A percentile compares a stretch with the other conserved stretches of the same genome.
phyloP scores from a whole-genome alignment of 768 basidiomycete genomes.

The Candolleomyces eurysporus region DNA sequence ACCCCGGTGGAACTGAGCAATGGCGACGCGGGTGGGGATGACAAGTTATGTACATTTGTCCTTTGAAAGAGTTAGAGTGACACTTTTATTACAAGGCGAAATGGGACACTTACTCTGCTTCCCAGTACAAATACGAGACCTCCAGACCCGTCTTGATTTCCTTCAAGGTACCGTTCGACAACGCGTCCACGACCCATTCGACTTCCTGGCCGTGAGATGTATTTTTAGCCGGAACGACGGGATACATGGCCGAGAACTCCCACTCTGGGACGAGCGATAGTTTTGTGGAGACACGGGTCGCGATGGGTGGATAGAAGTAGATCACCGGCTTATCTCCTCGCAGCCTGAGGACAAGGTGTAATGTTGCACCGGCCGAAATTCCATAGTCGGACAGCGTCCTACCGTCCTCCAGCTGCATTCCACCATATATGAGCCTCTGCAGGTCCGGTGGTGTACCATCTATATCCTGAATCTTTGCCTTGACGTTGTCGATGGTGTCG shows the following conservation, averaged over 20 bases:
- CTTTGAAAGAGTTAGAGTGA: neutral
- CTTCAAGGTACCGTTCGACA: constrained; percentile 26
- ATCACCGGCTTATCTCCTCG: constrained; percentile 31
- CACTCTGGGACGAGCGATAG: constrained; percentile 32
- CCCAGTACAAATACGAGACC: constrained; percentile 38
- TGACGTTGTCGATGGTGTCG: no score
- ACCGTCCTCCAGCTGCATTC: constrained; percentile 87
- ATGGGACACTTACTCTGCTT: constrained; percentile 25
- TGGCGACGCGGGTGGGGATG: constrained; percentile 6
- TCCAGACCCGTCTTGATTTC: constrained; percentile 25
- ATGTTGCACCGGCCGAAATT: neutral
- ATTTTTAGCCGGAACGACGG: constrained; percentile 24
- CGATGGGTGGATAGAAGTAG: constrained; percentile 31
- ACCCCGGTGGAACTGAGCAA: neutral
- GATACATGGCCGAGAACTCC: constrained; percentile 34
- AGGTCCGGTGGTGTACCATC: no score
- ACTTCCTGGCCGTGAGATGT: constrained; percentile 17
- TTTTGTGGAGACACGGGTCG: constrained; percentile 22
- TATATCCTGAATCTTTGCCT: no score
- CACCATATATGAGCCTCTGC: constrained; percentile 89
- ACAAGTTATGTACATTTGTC: neutral
- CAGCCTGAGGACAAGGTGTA: neutral
- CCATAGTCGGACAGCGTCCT: neutral
- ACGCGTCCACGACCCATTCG: constrained; percentile 32
- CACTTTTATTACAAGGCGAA: neutral